Conservation (phyloP, 2,329 filamentous ascomycete species). For the Sodiomyces alkalinus region DNA sequence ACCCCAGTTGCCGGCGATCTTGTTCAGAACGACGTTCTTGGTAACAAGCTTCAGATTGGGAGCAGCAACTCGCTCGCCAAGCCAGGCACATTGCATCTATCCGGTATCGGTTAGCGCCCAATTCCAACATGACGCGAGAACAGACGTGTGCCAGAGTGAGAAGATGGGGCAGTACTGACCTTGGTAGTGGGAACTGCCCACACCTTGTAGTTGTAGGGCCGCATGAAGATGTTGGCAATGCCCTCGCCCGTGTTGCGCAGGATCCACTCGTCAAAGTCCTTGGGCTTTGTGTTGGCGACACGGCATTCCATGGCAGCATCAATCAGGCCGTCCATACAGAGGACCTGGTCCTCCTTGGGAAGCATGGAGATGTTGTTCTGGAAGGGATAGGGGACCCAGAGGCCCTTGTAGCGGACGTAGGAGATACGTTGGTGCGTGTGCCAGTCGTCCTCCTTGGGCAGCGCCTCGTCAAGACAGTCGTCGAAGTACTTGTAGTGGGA, state of each 20-base stretch:
- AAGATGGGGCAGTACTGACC: constrained; percentile 34
- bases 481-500: constrained; percentile 99
- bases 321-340: constrained; percentile 88
- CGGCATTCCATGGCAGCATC: constrained; percentile 81
- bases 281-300: constrained; percentile 79
- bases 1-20: constrained; percentile 94
- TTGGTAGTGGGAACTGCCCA: constrained; percentile 97
- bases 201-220: constrained; percentile 99
- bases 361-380: constrained; percentile 99
- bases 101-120: not conserved
- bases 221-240: constrained; percentile 93
- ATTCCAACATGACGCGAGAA: too few relatives aligned
- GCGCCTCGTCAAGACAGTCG: constrained; percentile 93
- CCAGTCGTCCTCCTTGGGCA: constrained; percentile 91
- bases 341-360: constrained; percentile 92
- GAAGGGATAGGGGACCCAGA: constrained; percentile 98
- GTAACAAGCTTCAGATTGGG: constrained; percentile 90
- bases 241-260: constrained; percentile 79
- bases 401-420: constrained; percentile 90
- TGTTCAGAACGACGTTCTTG: constrained; percentile 89
- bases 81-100: constrained; percentile 98
- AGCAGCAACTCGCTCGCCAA: constrained; percentile 94
- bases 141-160: not conserved
- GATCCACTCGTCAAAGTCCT: constrained; percentile 98
- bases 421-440: constrained; percentile 97